These are phyloP conservation scores for Epichloe bromicola DNA, from an alignment of 2,329 filamentous ascomycete genomes.

Conservation along the genomic window DNA sequence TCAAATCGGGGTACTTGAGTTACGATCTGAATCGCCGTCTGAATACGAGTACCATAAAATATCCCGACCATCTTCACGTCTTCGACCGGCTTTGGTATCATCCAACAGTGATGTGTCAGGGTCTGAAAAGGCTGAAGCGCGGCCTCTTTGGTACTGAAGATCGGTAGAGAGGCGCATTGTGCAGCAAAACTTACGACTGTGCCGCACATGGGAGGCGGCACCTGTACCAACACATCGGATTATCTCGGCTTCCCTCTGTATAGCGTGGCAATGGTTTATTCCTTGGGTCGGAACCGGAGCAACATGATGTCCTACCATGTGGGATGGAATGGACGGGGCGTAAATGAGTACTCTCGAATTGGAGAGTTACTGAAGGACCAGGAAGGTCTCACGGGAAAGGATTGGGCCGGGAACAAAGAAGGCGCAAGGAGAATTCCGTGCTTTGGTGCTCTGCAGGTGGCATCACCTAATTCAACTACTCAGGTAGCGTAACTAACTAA, in stretches of 20 bases:
- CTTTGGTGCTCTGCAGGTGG: too few species aligned
- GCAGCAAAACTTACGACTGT: background rate
- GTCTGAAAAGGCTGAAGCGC: background rate
- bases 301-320: background rate
- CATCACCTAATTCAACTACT: too few species aligned
- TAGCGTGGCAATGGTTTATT: background rate
- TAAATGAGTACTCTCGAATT: too few species aligned
- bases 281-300: background rate
- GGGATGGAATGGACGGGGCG: background rate
- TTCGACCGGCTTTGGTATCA: background rate
- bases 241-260: background rate
- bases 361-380: background rate
- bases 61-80: slow-evolving; percentile 5
- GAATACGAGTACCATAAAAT: slow-evolving; percentile 6
- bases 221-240: background rate
- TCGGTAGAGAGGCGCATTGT: background rate
- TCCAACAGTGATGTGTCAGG: background rate
- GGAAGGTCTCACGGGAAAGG: background rate
- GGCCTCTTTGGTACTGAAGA: slow-evolving; percentile 1
- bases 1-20: slow-evolving; percentile 32
- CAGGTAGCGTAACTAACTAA: background rate
- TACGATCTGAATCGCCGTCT: slow-evolving; percentile 3
- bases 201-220: background rate
- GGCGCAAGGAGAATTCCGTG: background rate
- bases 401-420: too few species aligned